Conservation (phyloP, 345 rosid genomes). For the Eucalyptus pauciflora region DNA sequence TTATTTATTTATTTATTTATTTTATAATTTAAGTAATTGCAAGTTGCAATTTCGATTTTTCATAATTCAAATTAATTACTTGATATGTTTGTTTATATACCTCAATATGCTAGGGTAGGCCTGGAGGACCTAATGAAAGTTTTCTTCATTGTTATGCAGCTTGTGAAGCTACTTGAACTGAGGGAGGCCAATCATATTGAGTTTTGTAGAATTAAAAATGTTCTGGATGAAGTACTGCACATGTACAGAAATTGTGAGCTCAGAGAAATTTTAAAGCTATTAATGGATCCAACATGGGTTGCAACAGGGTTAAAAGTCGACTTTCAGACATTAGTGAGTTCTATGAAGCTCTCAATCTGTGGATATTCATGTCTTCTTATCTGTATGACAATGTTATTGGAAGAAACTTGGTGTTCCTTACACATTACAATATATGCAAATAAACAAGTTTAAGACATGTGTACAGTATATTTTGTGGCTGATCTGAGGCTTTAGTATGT, state of each 20-base stretch:
- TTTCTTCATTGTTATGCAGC: constrained; percentile 32
- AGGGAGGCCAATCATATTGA: constrained; percentile 92
- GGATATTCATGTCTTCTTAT: neutral
- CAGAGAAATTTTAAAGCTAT: constrained; percentile 46
- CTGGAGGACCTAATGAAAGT: neutral
- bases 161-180: constrained; percentile 92
- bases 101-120: neutral
- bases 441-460: neutral
- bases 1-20: too few species aligned
- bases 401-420: neutral
- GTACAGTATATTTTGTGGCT: neutral
- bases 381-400: neutral
- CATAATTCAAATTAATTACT: neutral
- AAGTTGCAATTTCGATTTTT: neutral
- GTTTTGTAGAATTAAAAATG: constrained; percentile 79
- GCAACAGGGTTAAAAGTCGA: constrained; percentile 92
- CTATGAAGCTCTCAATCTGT: neutral
- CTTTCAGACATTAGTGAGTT: constrained; percentile 66
- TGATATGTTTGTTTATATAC: neutral
- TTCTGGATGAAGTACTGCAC: constrained; percentile 71
- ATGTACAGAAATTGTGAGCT: constrained; percentile 60
- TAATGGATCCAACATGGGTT: constrained; percentile 93
- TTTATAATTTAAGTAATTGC: neutral
- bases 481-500: neutral
- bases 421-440: neutral